Percentiles rank a stretch among this genome's conserved stretches.
phyloP scores from a whole-genome alignment of 2,329 filamentous ascomycete species.

The Pestalotiopsis sp. region DNA sequence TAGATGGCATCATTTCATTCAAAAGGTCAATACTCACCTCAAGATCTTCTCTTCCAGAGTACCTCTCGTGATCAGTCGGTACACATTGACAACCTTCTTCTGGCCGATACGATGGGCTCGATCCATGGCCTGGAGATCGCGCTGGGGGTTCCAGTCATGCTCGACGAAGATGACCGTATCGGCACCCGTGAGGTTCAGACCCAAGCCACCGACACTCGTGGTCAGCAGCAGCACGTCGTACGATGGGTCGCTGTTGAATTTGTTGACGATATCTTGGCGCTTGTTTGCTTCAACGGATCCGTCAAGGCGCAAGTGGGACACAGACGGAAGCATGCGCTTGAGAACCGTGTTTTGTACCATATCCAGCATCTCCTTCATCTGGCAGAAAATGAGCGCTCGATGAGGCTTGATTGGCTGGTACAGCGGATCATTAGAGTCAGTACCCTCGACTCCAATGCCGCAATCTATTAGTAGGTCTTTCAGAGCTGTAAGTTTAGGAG shows the following conservation, averaged over 20 bases:
- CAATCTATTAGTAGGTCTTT: slow-evolving; percentile 97
- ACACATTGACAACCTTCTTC: slow-evolving; percentile 99
- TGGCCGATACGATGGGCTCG: slow-evolving; percentile 97
- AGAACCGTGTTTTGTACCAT: slow-evolving; percentile 97
- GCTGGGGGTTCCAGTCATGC: slow-evolving; percentile 99
- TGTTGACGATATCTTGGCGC: slow-evolving; percentile 97
- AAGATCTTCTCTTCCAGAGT: slow-evolving; percentile 99
- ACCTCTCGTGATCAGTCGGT: slow-evolving; percentile 92
- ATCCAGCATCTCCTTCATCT: slow-evolving; percentile 99
- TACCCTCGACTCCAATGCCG: slow-evolving; percentile 81
- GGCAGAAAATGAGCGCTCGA: slow-evolving; percentile 94
- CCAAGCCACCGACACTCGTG: slow-evolving; percentile 91
- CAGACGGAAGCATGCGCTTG: slow-evolving; percentile 85
- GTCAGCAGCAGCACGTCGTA: slow-evolving; percentile 94
- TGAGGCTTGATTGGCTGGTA: slow-evolving; percentile 92
- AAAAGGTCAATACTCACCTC: slow-evolving; percentile 40
- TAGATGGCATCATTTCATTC: background rate
- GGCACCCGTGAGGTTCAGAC: slow-evolving; percentile 92
- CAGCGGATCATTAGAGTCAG: slow-evolving; percentile 60
- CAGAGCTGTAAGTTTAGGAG: slow-evolving; percentile 88
- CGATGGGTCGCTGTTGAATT: slow-evolving; percentile 96
- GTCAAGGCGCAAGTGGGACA: slow-evolving; percentile 93
- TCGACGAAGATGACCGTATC: slow-evolving; percentile 99
- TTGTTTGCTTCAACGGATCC: slow-evolving; percentile 90
- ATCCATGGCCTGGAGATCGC: slow-evolving; percentile 98